Conservation (phyloP, 441 rosid genomes). For the Eutrema salsugineum region DNA sequence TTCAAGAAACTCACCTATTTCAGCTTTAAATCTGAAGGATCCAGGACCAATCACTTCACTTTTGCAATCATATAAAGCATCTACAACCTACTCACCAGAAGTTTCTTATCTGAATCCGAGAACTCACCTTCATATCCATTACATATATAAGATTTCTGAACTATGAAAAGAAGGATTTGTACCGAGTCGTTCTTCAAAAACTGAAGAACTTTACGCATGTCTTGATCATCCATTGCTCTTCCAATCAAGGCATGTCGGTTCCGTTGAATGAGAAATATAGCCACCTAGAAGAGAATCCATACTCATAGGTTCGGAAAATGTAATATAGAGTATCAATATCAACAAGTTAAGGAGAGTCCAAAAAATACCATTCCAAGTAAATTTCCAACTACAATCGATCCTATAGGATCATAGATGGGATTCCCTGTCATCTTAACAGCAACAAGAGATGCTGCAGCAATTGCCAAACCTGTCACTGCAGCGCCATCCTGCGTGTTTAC, state of each 20-base stretch:
- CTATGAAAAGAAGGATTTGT: slow-evolving; percentile 27
- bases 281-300: slow-evolving; percentile 56
- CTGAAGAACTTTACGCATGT: slow-evolving; percentile 86
- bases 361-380: slow-evolving; percentile 88
- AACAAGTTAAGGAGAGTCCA: not conserved
- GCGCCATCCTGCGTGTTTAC: slow-evolving; percentile 81
- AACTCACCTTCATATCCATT: not conserved
- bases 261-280: slow-evolving; percentile 97
- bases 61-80: slow-evolving; percentile 96
- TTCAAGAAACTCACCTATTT: slow-evolving; percentile 65
- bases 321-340: not conserved
- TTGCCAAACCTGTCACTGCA: slow-evolving; percentile 91
- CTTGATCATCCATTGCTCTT: slow-evolving; percentile 97
- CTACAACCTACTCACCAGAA: slow-evolving; percentile 69
- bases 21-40: slow-evolving; percentile 97
- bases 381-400: slow-evolving; percentile 92
- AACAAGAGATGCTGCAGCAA: slow-evolving; percentile 90
- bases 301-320: not conserved
- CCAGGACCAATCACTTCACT: slow-evolving; percentile 99
- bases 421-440: slow-evolving; percentile 91
- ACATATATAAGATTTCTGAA: not conserved
- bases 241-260: slow-evolving; percentile 98
- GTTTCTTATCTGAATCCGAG: not conserved
- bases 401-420: slow-evolving; percentile 93
- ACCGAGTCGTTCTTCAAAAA: slow-evolving; percentile 91